phyloP scores from a whole-genome alignment of 2,329 filamentous ascomycete genomes.

The Diatrype stigma region DNA sequence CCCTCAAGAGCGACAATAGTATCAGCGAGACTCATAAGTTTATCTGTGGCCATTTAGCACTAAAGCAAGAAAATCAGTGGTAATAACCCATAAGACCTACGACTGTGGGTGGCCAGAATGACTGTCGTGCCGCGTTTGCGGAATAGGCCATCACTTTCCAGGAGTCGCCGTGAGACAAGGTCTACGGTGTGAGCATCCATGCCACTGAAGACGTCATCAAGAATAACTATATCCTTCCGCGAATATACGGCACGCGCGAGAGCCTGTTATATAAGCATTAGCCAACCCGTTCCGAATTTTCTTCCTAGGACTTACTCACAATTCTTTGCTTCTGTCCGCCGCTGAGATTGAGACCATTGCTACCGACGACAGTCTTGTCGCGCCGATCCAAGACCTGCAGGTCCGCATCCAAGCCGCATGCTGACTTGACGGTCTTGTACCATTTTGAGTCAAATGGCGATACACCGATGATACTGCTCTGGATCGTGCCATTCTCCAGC shows the following conservation, averaged over 20 bases:
- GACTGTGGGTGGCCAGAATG: constrained; percentile 16
- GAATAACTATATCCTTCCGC: constrained; percentile 24
- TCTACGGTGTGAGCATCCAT: constrained; percentile 32
- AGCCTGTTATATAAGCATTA: constrained; percentile 20
- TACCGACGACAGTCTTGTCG: constrained; percentile 24
- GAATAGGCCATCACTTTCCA: constrained; percentile 23
- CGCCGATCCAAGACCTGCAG: constrained; percentile 20
- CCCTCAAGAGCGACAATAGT: too few species aligned
- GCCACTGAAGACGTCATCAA: constrained; percentile 37
- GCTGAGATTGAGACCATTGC: constrained; percentile 11
- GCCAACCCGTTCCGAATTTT: constrained; percentile 9
- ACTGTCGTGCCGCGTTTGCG: constrained; percentile 29
- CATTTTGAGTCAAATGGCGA: constrained; percentile 21
- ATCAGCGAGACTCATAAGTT: not conserved
- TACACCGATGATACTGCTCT: constrained; percentile 33
- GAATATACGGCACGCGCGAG: constrained; percentile 36
- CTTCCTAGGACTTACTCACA: constrained; percentile 15
- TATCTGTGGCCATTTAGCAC: not conserved
- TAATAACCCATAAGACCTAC: constrained; percentile 8
- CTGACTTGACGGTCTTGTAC: constrained; percentile 23
- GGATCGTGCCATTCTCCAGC: constrained; percentile 37
- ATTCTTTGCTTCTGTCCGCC: constrained; percentile 12
- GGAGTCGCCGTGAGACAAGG: constrained; percentile 26
- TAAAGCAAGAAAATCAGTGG: not conserved
- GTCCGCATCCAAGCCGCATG: constrained; percentile 25